Percentiles rank a stretch among this genome's conserved stretches.
These are phyloP conservation scores for Russula griseocarnosa DNA, from an alignment of 768 basidiomycete genomes.

Conservation along the genomic window DNA sequence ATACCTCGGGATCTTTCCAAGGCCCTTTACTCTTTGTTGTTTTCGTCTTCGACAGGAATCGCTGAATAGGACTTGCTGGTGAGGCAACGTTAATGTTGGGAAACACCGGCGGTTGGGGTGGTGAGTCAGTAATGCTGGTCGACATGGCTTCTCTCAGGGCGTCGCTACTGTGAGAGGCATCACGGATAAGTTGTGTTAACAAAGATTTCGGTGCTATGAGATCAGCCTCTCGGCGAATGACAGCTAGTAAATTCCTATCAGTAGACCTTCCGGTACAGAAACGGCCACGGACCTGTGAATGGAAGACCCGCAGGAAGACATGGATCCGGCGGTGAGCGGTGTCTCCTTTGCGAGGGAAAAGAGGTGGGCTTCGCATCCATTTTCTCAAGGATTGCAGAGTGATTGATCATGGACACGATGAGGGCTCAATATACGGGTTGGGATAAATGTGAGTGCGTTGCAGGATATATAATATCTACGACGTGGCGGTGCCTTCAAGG, in stretches of 20 bases:
- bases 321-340: slow-evolving; percentile 45
- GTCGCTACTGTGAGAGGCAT: slow-evolving; percentile 33
- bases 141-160: slow-evolving; percentile 24
- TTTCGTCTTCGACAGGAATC: slow-evolving; percentile 28
- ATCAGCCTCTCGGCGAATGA: slow-evolving; percentile 69
- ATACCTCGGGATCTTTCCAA: slow-evolving; percentile 28
- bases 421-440: not conserved
- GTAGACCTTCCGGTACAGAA: not conserved
- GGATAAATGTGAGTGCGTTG: not conserved
- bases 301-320: slow-evolving; percentile 71
- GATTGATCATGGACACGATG: slow-evolving; percentile 24
- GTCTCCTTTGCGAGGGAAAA: slow-evolving; percentile 31
- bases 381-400: slow-evolving; percentile 21
- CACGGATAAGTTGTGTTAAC: slow-evolving; percentile 45
- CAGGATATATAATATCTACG: slow-evolving; percentile 3
- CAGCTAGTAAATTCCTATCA: slow-evolving; percentile 43
- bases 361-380: slow-evolving; percentile 11
- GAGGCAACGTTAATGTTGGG: slow-evolving; percentile 12
- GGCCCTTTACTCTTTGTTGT: slow-evolving; percentile 18
- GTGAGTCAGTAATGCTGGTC: slow-evolving; percentile 38
- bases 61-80: slow-evolving; percentile 22
- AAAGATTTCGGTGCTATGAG: slow-evolving; percentile 54
- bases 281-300: slow-evolving; percentile 47
- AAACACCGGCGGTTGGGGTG: slow-evolving; percentile 25
- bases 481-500: slow-evolving; percentile 6